phyloP scores from a whole-genome alignment of 129 eudicot genomes.

The Saposhnikovia divaricata region DNA sequence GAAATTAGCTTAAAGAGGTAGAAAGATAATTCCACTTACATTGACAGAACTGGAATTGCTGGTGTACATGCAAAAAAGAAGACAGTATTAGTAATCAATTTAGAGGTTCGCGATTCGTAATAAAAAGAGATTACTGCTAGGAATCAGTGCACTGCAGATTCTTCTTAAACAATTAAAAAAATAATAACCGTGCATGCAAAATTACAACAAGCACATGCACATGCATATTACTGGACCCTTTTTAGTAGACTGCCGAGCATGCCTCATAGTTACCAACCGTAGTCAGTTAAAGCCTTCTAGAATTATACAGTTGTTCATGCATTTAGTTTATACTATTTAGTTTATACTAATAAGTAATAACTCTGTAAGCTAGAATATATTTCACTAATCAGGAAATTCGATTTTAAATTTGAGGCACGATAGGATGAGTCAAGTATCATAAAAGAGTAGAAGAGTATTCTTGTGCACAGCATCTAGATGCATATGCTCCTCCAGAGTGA shows the following conservation, averaged over 20 bases:
- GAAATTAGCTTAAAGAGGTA: background rate
- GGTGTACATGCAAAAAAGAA: slow-evolving; percentile 38
- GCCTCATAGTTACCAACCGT: background rate
- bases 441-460: background rate
- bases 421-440: background rate
- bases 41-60: slow-evolving; percentile 95
- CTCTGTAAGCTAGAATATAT: background rate
- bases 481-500: background rate
- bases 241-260: background rate
- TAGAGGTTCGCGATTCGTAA: background rate
- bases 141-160: background rate
- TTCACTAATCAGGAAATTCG: background rate
- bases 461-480: background rate
- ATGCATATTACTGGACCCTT: background rate
- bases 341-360: background rate
- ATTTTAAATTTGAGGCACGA: background rate
- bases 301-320: background rate
- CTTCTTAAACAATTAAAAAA: background rate
- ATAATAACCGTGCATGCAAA: slow-evolving; percentile 43
- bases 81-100: slow-evolving; percentile 6
- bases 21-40: slow-evolving; percentile 51
- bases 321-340: background rate
- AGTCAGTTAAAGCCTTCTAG: background rate
- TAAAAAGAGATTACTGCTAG: background rate
- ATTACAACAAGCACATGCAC: background rate